Conservation (phyloP, 73 alveolate genomes). For the Blepharisma japonicum region DNA sequence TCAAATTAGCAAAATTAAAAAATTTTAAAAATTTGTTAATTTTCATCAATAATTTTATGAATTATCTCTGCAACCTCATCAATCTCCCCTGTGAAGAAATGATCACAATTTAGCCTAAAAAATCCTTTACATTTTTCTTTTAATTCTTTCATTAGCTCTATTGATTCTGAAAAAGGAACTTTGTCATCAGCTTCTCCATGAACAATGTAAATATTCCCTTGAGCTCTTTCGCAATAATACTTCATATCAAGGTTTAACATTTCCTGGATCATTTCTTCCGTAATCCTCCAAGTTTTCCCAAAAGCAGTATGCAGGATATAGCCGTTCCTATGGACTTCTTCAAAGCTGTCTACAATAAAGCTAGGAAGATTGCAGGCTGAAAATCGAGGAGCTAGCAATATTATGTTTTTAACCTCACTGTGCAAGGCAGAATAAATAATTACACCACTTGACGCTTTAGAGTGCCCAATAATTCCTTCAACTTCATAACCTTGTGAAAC, state of each 20-base stretch:
- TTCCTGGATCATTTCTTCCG: background rate
- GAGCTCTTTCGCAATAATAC: background rate
- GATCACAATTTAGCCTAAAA: too few species aligned
- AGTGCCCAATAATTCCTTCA: background rate
- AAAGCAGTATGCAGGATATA: background rate
- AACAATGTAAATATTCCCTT: background rate
- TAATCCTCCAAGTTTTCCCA: background rate
- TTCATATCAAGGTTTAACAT: background rate
- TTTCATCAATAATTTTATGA: too few species aligned
- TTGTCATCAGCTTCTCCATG: background rate
- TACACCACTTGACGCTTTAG: background rate
- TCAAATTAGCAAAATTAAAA: too few species aligned
- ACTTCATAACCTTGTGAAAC: background rate
- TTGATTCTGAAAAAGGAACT: background rate
- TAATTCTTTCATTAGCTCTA: too few species aligned
- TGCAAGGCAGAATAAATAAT: conserved; percentile 3
- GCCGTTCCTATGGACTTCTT: background rate
- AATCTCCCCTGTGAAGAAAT: too few species aligned
- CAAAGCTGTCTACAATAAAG: background rate
- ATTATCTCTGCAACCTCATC: too few species aligned
- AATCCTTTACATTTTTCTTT: too few species aligned
- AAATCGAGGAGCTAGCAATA: background rate
- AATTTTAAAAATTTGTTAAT: too few species aligned
- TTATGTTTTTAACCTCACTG: background rate
- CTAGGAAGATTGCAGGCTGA: background rate